These are phyloP conservation scores for Incumbomyces delicatus DNA, from an alignment of 2,329 filamentous ascomycete genomes.

Conservation along the genomic window DNA sequence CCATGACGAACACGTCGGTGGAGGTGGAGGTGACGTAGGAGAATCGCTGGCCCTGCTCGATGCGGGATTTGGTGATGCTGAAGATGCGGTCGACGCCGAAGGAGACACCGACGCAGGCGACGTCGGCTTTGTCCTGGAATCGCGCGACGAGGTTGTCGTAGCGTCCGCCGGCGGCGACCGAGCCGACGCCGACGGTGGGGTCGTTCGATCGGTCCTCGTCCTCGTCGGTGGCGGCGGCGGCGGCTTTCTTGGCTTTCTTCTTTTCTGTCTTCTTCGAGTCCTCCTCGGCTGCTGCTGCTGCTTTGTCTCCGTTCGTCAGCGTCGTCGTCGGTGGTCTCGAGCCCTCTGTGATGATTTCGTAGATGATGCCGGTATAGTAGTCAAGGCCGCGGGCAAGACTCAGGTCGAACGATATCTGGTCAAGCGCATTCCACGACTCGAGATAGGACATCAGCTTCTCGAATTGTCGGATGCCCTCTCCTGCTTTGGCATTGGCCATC, in stretches of 20 bases:
- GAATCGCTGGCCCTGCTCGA: constrained; percentile 51
- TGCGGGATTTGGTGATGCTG: constrained; percentile 72
- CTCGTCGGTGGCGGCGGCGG: constrained; percentile 44
- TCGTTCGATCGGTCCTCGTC: constrained; percentile 66
- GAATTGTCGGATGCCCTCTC: constrained; percentile 73
- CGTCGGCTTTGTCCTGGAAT: constrained; percentile 76
- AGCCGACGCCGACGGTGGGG: constrained; percentile 74
- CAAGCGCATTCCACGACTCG: constrained; percentile 61
- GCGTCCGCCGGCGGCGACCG: constrained; percentile 77
- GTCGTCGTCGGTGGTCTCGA: constrained; percentile 43
- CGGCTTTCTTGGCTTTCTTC: constrained; percentile 41
- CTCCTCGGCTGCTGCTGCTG: no score
- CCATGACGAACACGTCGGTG: constrained; percentile 90
- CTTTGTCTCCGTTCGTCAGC: constrained; percentile 23
- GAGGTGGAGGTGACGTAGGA: constrained; percentile 27
- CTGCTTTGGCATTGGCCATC: constrained; percentile 61
- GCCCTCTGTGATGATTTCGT: constrained; percentile 76
- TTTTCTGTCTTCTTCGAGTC: constrained; percentile 23
- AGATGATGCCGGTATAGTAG: constrained; percentile 85
- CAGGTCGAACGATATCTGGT: constrained; percentile 77
- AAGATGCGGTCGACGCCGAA: constrained; percentile 96
- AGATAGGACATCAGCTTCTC: constrained; percentile 71
- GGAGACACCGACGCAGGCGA: constrained; percentile 84
- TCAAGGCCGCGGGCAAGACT: constrained; percentile 84
- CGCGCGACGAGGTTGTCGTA: constrained; percentile 92